Conservation (phyloP, 2,329 filamentous ascomycete species). For the Venturia nashicola region DNA sequence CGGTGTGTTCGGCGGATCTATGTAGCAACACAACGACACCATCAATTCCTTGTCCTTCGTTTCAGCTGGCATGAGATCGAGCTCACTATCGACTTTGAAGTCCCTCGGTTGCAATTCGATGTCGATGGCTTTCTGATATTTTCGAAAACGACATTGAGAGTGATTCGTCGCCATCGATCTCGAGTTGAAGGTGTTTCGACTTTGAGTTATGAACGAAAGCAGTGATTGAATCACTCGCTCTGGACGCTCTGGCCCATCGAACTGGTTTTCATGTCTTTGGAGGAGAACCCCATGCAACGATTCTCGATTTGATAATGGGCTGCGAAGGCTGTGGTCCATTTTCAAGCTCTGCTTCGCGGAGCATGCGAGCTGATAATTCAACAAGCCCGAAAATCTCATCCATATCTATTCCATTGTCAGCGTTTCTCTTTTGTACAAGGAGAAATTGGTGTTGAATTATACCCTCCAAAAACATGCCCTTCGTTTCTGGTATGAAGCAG, state of each 20-base stretch:
- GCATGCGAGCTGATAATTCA: conserved; percentile 1
- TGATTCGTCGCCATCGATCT: too few relatives aligned
- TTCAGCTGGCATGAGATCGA: too few relatives aligned
- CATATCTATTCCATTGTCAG: conserved; percentile 27
- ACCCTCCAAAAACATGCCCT: conserved; percentile 33
- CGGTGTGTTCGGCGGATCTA: too few relatives aligned
- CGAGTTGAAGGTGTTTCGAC: too few relatives aligned
- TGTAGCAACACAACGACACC: too few relatives aligned
- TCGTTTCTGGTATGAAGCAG: conserved; percentile 62
- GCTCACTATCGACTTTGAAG: too few relatives aligned
- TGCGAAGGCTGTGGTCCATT: neutral
- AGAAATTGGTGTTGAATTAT: neutral
- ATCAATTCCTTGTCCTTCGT: too few relatives aligned
- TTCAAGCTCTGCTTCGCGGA: conserved; percentile 1
- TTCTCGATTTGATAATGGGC: neutral
- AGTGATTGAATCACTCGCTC: neutral
- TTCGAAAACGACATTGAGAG: too few relatives aligned
- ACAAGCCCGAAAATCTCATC: conserved; percentile 50
- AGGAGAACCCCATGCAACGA: neutral
- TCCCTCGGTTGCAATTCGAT: too few relatives aligned
- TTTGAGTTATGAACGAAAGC: neutral
- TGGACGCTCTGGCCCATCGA: neutral
- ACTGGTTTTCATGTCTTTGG: neutral
- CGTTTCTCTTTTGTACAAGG: neutral
- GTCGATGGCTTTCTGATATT: too few relatives aligned